Evolutionary conservation across 2,329 filamentous ascomycete species (phyloP).

Genomic region (Botrytis hyacinthi): DNA sequence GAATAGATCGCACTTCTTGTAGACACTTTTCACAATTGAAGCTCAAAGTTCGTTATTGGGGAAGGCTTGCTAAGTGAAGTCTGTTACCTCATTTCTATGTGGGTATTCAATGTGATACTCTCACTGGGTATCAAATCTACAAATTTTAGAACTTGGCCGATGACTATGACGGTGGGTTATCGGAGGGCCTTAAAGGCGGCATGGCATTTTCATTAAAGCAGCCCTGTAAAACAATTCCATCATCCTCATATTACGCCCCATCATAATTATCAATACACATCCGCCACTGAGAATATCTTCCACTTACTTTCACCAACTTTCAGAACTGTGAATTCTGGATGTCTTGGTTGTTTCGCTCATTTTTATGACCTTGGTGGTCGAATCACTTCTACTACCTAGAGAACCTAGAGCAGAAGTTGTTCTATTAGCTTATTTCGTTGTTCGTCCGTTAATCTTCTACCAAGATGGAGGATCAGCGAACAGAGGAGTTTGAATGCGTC

Average conservation of each 20-base stretch:
- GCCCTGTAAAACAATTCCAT: constrained; percentile 30
- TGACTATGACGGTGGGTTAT: not conserved
- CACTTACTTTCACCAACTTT: not conserved
- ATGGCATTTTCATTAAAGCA: constrained; percentile 20
- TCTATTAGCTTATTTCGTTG: constrained; percentile 32
- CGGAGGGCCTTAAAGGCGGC: constrained; percentile 16
- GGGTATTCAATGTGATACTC: not conserved
- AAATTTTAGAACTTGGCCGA: not conserved
- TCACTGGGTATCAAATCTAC: not conserved
- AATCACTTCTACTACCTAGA: constrained; percentile 15
- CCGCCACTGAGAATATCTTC: not conserved
- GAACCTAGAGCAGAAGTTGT: constrained; percentile 29
- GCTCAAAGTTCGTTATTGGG: not conserved
- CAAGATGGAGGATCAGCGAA: constrained; percentile 62
- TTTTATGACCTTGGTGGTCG: constrained; percentile 17
- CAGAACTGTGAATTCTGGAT: not conserved
- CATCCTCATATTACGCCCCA: not conserved
- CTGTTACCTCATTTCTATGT: not conserved
- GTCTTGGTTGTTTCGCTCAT: not conserved
- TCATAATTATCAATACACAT: not conserved
- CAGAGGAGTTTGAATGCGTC: constrained; percentile 59
- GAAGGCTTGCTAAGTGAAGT: not conserved
- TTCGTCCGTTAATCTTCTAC: constrained; percentile 38
- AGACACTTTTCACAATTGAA: not conserved
- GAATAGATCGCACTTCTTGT: not conserved